Evolutionary conservation across 1,284 basidiomycete species (phyloP).

Genomic region (Flammula alnicola): DNA sequence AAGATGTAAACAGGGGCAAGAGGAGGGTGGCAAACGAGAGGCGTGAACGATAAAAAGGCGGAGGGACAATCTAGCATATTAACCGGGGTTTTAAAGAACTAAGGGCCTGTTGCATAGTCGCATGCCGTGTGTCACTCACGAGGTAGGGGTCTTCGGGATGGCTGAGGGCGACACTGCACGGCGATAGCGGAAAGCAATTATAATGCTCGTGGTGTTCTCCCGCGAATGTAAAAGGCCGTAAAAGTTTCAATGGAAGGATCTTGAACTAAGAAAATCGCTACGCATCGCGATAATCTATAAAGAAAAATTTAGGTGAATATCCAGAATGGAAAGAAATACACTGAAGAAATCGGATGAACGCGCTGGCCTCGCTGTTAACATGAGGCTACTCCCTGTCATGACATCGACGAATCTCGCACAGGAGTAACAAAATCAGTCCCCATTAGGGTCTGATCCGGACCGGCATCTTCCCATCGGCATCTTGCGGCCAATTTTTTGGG

Average conservation of each 20-base stretch:
- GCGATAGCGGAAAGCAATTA: conserved; percentile 31
- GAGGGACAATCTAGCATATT: conserved; percentile 8
- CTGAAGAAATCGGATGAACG: conserved; percentile 28
- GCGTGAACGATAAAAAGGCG: conserved; percentile 27
- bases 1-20: too few relatives aligned
- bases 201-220: conserved; percentile 19
- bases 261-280: conserved; percentile 23
- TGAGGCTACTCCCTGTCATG: conserved; percentile 31
- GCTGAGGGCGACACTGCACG: conserved; percentile 27
- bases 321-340: conserved; percentile 30
- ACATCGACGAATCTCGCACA: too few relatives aligned
- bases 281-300: conserved; percentile 35
- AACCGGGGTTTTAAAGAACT: conserved; percentile 11
- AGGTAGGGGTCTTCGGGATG: conserved; percentile 30
- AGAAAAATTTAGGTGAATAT: conserved; percentile 24
- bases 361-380: conserved; percentile 39
- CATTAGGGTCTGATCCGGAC: conserved; percentile 15
- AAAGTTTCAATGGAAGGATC: conserved; percentile 29
- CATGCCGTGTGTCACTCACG: conserved; percentile 43
- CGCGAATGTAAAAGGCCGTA: conserved; percentile 20
- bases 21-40: conserved; percentile 13
- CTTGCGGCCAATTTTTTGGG: conserved; percentile 18
- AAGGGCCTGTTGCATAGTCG: conserved; percentile 14
- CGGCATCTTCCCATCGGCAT: conserved; percentile 19
- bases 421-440: too few relatives aligned